Evolutionary conservation across 2,329 filamentous ascomycete species (phyloP), one percentile per base, ranked within the genome.

Genomic region (Colletotrichum sp.): DNA sequence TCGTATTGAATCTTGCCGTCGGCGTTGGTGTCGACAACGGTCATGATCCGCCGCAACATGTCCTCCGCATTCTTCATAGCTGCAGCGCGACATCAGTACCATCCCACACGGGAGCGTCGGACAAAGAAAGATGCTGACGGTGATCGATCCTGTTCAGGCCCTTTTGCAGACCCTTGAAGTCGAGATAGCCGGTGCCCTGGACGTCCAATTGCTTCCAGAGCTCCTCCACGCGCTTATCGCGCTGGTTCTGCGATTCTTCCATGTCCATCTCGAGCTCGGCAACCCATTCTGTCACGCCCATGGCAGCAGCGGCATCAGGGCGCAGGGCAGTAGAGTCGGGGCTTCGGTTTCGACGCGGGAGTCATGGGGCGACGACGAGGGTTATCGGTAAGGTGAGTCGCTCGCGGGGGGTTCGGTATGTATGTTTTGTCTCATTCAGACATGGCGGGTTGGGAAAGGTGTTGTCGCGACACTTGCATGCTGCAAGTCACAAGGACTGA

Each of bases 1-100:
- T 96, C 91, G 83, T 95, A 98, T 85, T 98, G 94, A 80, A 99
- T 99, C 81, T 93, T 93, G 78, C 96, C 95, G 84, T 99, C 96
- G 30, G 93, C 92, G 82, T 96, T 96, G 74, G 93, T 94, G 83
- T 99, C 97, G 78, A 98, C 96, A 77, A 93, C 91, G 78, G 90
- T 89, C 83, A 98, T 90, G 74, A 99, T 94, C 81, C 94, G 93
- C 82, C 92, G 91, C 77, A 99, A 90, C 88, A 99, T 92, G 48
- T 91, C 88, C 84, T 98, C 94, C 82, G 97, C 97, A 89, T 98
- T 97, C 88, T 98, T 98, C 82, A 99, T 85, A 67, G 90, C 90
- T 92, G 80, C 64, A 80, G 77, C 57, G 48, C 67, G 68, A 66
- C 16, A 61, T 78, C 68, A 78, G 75, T 69, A 63, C 32, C 67